Evolutionary conservation across 805 yeast genomes (phyloP), one percentile per base, ranked within the genome.

Genomic region (Wickerhamiella occidentalis): DNA sequence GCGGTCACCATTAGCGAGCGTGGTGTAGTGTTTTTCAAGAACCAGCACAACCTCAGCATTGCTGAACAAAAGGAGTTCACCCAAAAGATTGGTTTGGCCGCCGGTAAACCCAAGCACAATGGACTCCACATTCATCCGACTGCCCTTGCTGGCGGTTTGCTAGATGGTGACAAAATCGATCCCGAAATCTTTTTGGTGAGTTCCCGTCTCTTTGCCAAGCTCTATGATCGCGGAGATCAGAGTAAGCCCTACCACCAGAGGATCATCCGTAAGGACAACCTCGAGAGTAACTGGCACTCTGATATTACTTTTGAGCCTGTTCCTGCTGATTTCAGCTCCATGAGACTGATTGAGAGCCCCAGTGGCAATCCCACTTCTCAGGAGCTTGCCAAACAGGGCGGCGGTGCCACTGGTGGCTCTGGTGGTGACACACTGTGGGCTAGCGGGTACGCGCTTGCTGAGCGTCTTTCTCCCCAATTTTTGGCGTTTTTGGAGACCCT

Each of bases 381-480:
- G 38, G 44, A 47, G 40, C 48, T 41, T 8, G 47, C 53, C 4
- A 17, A 13, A 12, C 28, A 43, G 9, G 47, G 45, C 19, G 49
- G 49, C 12, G 52, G 52, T 6, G 18, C 23, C 12, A 35, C 40
- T 13, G 68, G 74, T 13, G 59, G 58, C 23, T 41, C 61, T 25
- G 66, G 66, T 12, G 80, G 80, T 26, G 81, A 76, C 55, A 77
- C 81, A 3, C 58, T 68, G 7, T 76, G 76, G 71, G 68, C 74
- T 17, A 72, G 75, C 40, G 76, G 76, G 12, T 71, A 73, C 52
- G 79, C 71, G 28, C 75, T 77, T 3, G 76, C 74, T 56, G 76
- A 73, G 51, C 70, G 74, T 56, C 65, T 76, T 43, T 74, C 79
- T 1, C 76, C 76, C 13, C 65, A 68, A 1, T 69, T 76, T 58